Conservation (phyloP, 495 filamentous ascomycete genomes). For the Penicillium macrosclerotiorum region DNA sequence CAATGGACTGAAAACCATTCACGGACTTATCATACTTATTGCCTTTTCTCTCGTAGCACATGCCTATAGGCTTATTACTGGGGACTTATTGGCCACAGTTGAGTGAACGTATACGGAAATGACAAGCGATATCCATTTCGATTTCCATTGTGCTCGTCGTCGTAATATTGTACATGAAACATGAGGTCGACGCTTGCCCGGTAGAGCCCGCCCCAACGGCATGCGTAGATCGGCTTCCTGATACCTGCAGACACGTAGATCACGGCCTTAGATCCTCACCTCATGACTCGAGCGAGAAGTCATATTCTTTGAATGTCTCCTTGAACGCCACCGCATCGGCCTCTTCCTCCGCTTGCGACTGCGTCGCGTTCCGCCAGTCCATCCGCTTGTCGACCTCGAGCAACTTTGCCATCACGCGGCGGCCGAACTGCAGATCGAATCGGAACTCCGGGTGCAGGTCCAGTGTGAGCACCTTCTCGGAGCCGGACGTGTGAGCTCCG, state of each 20-base stretch:
- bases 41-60: too few relatives aligned
- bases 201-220: too few relatives aligned
- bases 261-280: not conserved
- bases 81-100: too few relatives aligned
- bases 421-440: slow-evolving; percentile 66
- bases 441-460: slow-evolving; percentile 50
- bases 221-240: not conserved
- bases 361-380: slow-evolving; percentile 79
- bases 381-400: slow-evolving; percentile 69
- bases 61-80: too few relatives aligned
- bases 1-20: too few relatives aligned
- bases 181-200: too few relatives aligned
- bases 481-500: too few relatives aligned
- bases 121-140: too few relatives aligned
- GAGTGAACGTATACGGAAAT: too few relatives aligned
- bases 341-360: slow-evolving; percentile 73
- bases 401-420: slow-evolving; percentile 83
- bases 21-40: too few relatives aligned
- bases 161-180: not conserved
- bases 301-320: slow-evolving; percentile 78
- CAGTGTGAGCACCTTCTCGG: slow-evolving; percentile 51
- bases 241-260: too few relatives aligned
- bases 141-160: too few relatives aligned
- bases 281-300: slow-evolving; percentile 60
- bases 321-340: slow-evolving; percentile 80